A percentile compares a stretch with the other conserved stretches of the same genome.
Evolutionary conservation across 345 rosid genomes (phyloP).

Genomic region (Eucalyptus polybractea): DNA sequence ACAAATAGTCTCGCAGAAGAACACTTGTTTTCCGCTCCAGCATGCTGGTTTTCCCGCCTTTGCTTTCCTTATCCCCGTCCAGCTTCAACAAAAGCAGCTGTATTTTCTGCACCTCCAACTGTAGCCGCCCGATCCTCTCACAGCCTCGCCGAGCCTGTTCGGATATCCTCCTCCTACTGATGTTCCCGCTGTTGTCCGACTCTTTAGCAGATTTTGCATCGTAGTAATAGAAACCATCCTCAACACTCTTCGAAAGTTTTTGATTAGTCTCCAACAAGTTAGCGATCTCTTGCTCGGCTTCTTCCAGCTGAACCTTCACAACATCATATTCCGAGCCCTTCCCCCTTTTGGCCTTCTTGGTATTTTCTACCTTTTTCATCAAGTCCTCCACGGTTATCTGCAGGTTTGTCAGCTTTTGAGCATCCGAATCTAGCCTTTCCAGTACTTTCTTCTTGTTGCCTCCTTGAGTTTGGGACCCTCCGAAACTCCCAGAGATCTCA

Average conservation of each 20-base stretch:
- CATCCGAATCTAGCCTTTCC: slow-evolving; percentile 85
- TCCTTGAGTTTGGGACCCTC: slow-evolving; percentile 43
- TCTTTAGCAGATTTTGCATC: slow-evolving; percentile 23
- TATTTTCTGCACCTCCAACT: slow-evolving; percentile 83
- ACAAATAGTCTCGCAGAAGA: slow-evolving; percentile 67
- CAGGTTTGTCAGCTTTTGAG: slow-evolving; percentile 72
- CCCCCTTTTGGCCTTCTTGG: slow-evolving; percentile 47
- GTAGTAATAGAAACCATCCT: slow-evolving; percentile 20
- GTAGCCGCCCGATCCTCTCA: slow-evolving; percentile 79
- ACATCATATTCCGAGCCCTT: slow-evolving; percentile 56
- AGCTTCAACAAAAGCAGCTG: slow-evolving; percentile 64
- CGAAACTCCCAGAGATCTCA: slow-evolving; percentile 51
- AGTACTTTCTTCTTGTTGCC: slow-evolving; percentile 53
- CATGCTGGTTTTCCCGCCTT: slow-evolving; percentile 28
- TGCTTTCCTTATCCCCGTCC: slow-evolving; percentile 52
- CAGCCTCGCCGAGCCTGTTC: slow-evolving; percentile 81
- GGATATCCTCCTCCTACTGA: slow-evolving; percentile 30
- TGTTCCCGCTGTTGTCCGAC: slow-evolving; percentile 30
- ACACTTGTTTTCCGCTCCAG: slow-evolving; percentile 50
- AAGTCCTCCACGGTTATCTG: slow-evolving; percentile 73
- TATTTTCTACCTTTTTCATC: slow-evolving; percentile 55
- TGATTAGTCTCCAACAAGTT: slow-evolving; percentile 51
- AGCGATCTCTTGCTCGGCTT: slow-evolving; percentile 55
- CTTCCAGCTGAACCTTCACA: slow-evolving; percentile 69
- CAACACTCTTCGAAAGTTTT: slow-evolving; percentile 40